phyloP scores from a whole-genome alignment of 1,139 yeast species.

The Kodamaea suecica region DNA sequence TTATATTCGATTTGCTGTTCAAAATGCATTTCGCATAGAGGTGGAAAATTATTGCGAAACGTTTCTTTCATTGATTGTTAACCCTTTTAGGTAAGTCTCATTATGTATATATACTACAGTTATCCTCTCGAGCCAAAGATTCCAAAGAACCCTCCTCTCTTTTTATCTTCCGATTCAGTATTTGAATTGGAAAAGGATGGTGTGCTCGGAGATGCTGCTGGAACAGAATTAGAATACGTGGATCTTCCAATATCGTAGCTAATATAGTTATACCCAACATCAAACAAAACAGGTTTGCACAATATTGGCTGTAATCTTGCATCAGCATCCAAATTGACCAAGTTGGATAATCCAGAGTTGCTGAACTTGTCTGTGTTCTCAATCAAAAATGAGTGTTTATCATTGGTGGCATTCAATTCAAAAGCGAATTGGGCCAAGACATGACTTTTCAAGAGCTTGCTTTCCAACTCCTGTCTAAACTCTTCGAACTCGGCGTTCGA shows the following conservation, averaged over 20 bases:
- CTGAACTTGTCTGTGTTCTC: constrained; percentile 53
- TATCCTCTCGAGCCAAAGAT: constrained; percentile 31
- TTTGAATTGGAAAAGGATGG: too few relatives aligned
- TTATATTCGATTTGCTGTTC: constrained; percentile 1
- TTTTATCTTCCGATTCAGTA: constrained; percentile 24
- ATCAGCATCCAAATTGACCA: constrained; percentile 46
- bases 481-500: constrained; percentile 30
- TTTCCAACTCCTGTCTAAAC: constrained; percentile 27
- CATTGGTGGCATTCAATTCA: constrained; percentile 15
- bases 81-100: too few relatives aligned
- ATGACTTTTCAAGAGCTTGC: constrained; percentile 40
- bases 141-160: constrained; percentile 44
- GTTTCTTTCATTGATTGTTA: too few relatives aligned
- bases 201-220: constrained; percentile 11
- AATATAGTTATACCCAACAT: constrained; percentile 81
- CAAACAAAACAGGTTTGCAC: constrained; percentile 86
- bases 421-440: constrained; percentile 49
- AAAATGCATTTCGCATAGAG: too few relatives aligned
- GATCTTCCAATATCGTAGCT: constrained; percentile 35
- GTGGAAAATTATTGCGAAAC: too few relatives aligned
- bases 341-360: constrained; percentile 32
- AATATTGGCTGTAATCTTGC: constrained; percentile 51
- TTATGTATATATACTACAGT: not conserved
- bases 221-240: constrained; percentile 7
- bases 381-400: constrained; percentile 24